Evolutionary conservation across 2,329 filamentous ascomycete genomes (phyloP).

Genomic region (Drechslera avenae): DNA sequence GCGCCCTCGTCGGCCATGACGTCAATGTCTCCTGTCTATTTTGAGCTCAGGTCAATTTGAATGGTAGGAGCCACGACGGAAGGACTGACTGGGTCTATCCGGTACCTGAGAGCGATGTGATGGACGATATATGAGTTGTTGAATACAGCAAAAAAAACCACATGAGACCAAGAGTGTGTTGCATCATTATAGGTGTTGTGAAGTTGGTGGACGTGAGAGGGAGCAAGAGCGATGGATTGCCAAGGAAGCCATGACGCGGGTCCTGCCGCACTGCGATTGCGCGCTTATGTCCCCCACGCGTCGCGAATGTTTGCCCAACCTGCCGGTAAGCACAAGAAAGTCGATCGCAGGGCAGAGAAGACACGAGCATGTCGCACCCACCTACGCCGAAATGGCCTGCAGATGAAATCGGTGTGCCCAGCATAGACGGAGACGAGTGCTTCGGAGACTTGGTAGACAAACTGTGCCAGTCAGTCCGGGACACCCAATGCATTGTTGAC

Average conservation of each 20-base stretch:
- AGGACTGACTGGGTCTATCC: too few relatives aligned
- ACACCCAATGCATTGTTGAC: slow-evolving; percentile 1
- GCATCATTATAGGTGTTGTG: too few relatives aligned
- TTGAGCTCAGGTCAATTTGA: too few relatives aligned
- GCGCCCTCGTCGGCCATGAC: too few relatives aligned
- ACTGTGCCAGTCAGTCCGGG: slow-evolving; percentile 55
- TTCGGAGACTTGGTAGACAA: slow-evolving; percentile 71
- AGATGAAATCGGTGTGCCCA: slow-evolving; percentile 55
- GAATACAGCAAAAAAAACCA: too few relatives aligned
- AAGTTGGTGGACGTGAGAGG: neutral
- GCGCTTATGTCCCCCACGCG: slow-evolving; percentile 7
- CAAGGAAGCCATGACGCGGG: slow-evolving; percentile 28
- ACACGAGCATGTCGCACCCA: slow-evolving; percentile 34
- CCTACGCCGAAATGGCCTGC: slow-evolving; percentile 36
- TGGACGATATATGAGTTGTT: too few relatives aligned
- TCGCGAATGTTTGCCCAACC: slow-evolving; percentile 10
- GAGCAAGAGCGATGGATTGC: slow-evolving; percentile 12
- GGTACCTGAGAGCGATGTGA: too few relatives aligned
- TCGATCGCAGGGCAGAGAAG: slow-evolving; percentile 9
- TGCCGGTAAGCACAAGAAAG: slow-evolving; percentile 7
- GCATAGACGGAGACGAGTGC: slow-evolving; percentile 62
- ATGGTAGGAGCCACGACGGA: too few relatives aligned
- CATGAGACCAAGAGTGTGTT: too few relatives aligned
- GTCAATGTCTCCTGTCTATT: too few relatives aligned
- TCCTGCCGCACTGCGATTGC: slow-evolving; percentile 1